Percentiles rank a stretch among this genome's conserved stretches.
These are phyloP conservation scores for Phytophthora fragariae DNA, from an alignment of 352 stramenopile genomes.

Conservation along the genomic window DNA sequence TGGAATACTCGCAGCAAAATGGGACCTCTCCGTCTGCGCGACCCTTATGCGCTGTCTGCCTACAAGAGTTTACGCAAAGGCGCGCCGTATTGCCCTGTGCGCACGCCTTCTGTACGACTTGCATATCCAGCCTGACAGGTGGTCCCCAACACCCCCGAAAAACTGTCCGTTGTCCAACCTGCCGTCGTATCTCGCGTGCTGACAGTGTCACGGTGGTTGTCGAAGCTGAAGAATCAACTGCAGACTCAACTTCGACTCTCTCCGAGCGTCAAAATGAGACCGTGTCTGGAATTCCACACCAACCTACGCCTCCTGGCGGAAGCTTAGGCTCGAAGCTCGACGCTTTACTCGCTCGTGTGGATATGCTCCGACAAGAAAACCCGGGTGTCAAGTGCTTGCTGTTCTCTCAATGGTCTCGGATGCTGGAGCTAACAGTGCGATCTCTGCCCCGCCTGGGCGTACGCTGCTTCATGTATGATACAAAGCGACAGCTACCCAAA, in stretches of 20 bases:
- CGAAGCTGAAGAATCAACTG: constrained; percentile 8
- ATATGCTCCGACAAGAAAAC: constrained; percentile 52
- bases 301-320: constrained; percentile 11
- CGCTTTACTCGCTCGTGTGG: constrained; percentile 59
- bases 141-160: constrained; percentile 24
- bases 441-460: constrained; percentile 56
- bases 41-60: constrained; percentile 78
- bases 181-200: constrained; percentile 43
- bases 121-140: constrained; percentile 49
- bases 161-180: constrained; percentile 66
- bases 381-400: constrained; percentile 88
- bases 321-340: constrained; percentile 82
- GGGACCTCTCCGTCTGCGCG: constrained; percentile 13
- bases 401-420: constrained; percentile 94
- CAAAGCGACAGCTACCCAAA: constrained; percentile 58
- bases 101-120: constrained; percentile 80
- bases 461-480: constrained; percentile 75
- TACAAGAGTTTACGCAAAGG: constrained; percentile 68
- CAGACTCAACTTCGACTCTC: constrained; percentile 9
- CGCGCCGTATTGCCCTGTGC: constrained; percentile 87
- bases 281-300: not conserved
- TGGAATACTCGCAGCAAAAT: not conserved
- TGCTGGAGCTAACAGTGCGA: constrained; percentile 54
- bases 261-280: constrained; percentile 7
- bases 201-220: constrained; percentile 38